A percentile compares a stretch with the other conserved stretches of the same genome.
phyloP scores from a whole-genome alignment of 2,329 filamentous ascomycete genomes.

The Lasiodiplodia hormozganensis region DNA sequence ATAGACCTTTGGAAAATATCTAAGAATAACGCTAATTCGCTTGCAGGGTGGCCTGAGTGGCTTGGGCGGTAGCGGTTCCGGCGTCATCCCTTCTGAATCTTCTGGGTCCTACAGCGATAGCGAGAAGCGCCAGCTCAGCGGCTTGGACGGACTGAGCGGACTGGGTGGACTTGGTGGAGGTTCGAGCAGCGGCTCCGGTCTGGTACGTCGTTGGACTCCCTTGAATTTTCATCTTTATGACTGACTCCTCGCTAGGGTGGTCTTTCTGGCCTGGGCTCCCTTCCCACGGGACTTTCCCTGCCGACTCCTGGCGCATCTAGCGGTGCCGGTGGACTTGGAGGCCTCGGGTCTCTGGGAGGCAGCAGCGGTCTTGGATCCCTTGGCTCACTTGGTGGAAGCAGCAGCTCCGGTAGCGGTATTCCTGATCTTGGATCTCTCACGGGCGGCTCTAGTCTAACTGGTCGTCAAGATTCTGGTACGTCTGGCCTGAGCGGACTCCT shows the following conservation, averaged over 20 bases:
- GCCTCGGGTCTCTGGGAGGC: background rate
- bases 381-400: background rate
- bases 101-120: background rate
- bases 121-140: constrained; percentile 17
- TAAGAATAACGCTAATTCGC: background rate
- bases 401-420: constrained; percentile 4
- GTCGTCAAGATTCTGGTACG: constrained; percentile 12
- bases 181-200: background rate
- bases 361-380: constrained; percentile 3
- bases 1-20: background rate
- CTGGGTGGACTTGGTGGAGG: background rate
- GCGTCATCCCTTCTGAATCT: constrained; percentile 3
- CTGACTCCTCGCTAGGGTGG: background rate
- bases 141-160: background rate
- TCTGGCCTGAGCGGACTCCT: background rate
- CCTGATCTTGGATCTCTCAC: background rate
- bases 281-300: background rate
- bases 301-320: background rate
- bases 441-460: constrained; percentile 6
- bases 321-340: background rate
- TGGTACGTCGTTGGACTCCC: background rate
- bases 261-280: background rate
- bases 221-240: background rate
- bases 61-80: background rate
- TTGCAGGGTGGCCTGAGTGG: background rate